Base-by-base conservation (phyloP, 768 basidiomycete genomes). In the Hemileccinum impolitum region DNA sequence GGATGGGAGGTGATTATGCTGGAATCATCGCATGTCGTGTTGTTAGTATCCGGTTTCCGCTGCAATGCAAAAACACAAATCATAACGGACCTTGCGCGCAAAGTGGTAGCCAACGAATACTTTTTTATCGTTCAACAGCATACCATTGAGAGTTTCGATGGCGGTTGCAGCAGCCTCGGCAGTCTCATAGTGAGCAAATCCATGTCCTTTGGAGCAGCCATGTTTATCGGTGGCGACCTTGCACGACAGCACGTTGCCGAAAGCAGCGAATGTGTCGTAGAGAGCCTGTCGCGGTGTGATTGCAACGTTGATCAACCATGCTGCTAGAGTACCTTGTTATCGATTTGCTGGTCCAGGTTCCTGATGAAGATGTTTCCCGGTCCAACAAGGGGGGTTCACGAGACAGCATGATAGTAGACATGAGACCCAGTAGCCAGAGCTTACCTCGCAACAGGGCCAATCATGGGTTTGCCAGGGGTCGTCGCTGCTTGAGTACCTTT, bases 351-450 rank as follows among this genome's bases (percentile, higher is more conserved):
- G 63, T 96, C 94, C 58, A 99, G 75, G 75, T 99, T 99, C 78
- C 98, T 99, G 76, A 99, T 97, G 77, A 99, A 99, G 66, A 99
- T 93, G 72, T 99, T 99, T 71, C 96, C 96, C 75, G 96, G 94
- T 56, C 94, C 94, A 56, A 93, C 96, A 98, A 84, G 60, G 94
- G 91, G 52, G 96, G 96, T 76, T 98, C 96, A 70, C 96, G 96
- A 65, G 94, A 97, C 95, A 96, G 97, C 96, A 98, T 99, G 80
- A 99, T 99, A 48, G 13, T 0, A 1, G 1, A 35, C 41, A 0
- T 45, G 50, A 40, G 6, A 25, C 9, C 2, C 28, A 37, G 39
- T 31, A 41, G n/a, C 9, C 23, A 31, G 43, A 28, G 70, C 85
- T 56, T 56, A 91, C 93, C 92, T 94, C 39, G 94, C 94, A 57